Evolutionary conservation across 2,329 filamentous ascomycete species (phyloP), one percentile per base, ranked within the genome.

Genomic region (Stemphylium beticola): DNA sequence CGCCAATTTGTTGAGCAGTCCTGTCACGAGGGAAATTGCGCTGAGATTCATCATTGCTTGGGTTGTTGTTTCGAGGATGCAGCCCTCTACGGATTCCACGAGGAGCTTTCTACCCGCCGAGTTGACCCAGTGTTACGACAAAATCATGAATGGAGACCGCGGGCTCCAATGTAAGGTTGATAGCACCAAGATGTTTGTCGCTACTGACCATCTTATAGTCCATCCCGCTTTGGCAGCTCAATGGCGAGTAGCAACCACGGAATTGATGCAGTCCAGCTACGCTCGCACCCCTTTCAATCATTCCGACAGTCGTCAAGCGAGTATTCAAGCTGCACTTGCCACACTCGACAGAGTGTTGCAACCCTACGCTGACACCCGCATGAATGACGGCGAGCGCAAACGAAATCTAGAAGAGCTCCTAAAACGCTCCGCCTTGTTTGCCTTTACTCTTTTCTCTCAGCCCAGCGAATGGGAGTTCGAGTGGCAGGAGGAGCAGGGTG

Each of bases 371-470:
- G 64, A 72, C 44, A 58, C 58, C 24, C 65, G 63, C 3, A 61
- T 69, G 53, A 61, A 73, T 24, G 65, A 69, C 7, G 55, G 50
- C n/a, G 55, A 70, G 24, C 61, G 73, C 4, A 64, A 58, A 14
- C 58, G 55, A 2, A 75, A 76, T 40, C 49, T 76, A 8, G 68
- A 73, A 15, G 71, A 73, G 49, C 65, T 76, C 1, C 47, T 75
- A n/a, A 73, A 72, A 42, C 66, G 71, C 4, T 66, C 67, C 2
- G 72, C 72, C 1, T 55, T 58, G 2, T 73, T 74, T 41, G 72
- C 70, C n/a, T 74, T 71, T 41, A 65, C 68, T 0, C 53, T 76
- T 3, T 76, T 76, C 50, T 71, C 69, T 7, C 73, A 76, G 52
- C 73, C 69, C 0, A 69, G 64, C 24, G 52, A 58, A 7, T 76